These are phyloP conservation scores for Sphagnum fallax DNA, from an alignment of 228 moss, liverwort and hornwort species.

Conservation along the genomic window DNA sequence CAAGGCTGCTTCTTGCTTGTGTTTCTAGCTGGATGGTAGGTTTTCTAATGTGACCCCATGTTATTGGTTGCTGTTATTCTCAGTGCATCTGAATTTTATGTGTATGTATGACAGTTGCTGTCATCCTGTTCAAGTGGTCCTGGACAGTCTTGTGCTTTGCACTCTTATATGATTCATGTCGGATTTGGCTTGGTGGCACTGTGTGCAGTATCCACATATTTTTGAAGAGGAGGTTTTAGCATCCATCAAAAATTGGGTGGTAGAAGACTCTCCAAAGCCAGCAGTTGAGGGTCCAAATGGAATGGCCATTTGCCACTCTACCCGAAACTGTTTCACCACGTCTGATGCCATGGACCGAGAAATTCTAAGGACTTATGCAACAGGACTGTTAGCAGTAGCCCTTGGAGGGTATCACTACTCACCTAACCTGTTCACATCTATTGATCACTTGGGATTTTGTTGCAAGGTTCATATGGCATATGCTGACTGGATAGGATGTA, in stretches of 20 bases:
- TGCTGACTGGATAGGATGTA: too few species aligned
- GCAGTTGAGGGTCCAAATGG: slow-evolving; percentile 33
- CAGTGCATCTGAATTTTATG: not conserved
- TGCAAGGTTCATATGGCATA: too few species aligned
- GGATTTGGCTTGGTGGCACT: slow-evolving; percentile 6
- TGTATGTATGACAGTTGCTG: not conserved
- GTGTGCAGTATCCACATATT: slow-evolving; percentile 75
- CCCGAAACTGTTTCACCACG: slow-evolving; percentile 30
- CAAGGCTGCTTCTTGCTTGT: slow-evolving; percentile 76
- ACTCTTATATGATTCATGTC: too few species aligned
- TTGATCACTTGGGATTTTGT: too few species aligned
- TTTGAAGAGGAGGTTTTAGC: slow-evolving; percentile 81
- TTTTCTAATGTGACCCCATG: not conserved
- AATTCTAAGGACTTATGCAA: slow-evolving; percentile 93
- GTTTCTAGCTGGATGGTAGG: slow-evolving; percentile 88
- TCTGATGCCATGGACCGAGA: slow-evolving; percentile 60
- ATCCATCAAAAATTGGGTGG: slow-evolving; percentile 86
- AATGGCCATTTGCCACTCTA: slow-evolving; percentile 19
- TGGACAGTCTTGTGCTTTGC: too few species aligned
- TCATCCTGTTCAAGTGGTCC: too few species aligned
- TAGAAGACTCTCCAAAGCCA: slow-evolving; percentile 49
- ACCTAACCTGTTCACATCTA: not conserved
- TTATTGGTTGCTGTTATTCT: not conserved
- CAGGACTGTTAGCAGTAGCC: slow-evolving; percentile 88
- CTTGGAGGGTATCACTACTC: slow-evolving; percentile 54